These are phyloP conservation scores for Cochlearia excelsa DNA, from an alignment of 345 rosid genomes.

Conservation along the genomic window DNA sequence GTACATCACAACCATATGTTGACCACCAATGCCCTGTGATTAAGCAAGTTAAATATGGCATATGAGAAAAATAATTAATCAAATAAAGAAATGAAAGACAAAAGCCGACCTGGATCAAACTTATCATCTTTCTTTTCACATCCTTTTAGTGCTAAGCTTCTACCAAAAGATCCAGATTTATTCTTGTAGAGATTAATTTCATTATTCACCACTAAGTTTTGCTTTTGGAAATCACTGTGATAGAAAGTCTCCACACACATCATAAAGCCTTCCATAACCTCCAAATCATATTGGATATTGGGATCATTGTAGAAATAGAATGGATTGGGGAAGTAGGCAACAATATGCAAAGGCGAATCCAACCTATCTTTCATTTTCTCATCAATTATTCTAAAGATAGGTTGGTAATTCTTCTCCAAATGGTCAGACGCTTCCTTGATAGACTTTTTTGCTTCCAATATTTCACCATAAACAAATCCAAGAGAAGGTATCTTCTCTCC, in stretches of 20 bases:
- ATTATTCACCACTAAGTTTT: background rate
- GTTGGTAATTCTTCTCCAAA: background rate
- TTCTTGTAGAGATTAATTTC: background rate
- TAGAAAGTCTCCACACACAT: background rate
- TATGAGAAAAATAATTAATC: background rate
- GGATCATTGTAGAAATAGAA: background rate
- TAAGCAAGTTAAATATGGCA: background rate
- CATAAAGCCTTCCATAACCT: background rate
- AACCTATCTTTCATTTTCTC: background rate
- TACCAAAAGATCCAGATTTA: background rate
- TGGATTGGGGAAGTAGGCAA: background rate
- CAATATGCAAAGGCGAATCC: background rate
- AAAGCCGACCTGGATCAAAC: background rate
- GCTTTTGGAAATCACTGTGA: background rate
- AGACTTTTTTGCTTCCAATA: background rate
- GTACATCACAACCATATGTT: background rate
- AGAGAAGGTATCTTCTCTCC: background rate
- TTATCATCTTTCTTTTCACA: background rate
- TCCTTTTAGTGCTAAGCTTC: background rate
- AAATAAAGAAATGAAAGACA: background rate
- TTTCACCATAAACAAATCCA: background rate
- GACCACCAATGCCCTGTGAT: background rate
- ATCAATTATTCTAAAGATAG: background rate
- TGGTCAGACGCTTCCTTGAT: background rate
- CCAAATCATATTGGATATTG: background rate